Percentiles rank a stretch among this genome's conserved stretches.
These are phyloP conservation scores for Penicillium sp. DNA, from an alignment of 2,329 filamentous ascomycete genomes.

Conservation along the genomic window DNA sequence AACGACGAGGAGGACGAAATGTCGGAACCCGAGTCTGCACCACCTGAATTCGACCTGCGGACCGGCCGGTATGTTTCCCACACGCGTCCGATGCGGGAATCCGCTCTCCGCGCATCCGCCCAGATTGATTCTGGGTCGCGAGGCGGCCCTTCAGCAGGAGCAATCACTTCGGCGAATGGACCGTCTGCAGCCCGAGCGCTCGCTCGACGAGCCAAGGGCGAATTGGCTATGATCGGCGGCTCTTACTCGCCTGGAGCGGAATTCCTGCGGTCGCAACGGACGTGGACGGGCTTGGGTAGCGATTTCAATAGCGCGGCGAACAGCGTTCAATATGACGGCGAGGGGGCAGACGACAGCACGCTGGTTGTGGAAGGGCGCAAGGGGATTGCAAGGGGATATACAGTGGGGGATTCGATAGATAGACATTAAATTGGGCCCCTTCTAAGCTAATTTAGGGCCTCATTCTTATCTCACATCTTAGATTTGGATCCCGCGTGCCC, in stretches of 20 bases:
- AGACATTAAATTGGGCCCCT: slow-evolving; percentile 35
- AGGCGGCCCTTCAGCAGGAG: slow-evolving; percentile 17
- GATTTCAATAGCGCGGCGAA: slow-evolving; percentile 63
- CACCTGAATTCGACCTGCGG: slow-evolving; percentile 89
- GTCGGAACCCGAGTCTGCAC: slow-evolving; percentile 69
- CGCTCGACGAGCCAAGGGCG: slow-evolving; percentile 67
- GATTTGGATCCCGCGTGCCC: slow-evolving; percentile 4
- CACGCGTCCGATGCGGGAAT: slow-evolving; percentile 58
- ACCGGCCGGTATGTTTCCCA: slow-evolving; percentile 83
- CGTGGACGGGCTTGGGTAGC: slow-evolving; percentile 89
- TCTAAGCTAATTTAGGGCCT: slow-evolving; percentile 9
- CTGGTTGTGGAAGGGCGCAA: slow-evolving; percentile 82
- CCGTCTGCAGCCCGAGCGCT: slow-evolving; percentile 55
- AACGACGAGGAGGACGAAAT: slow-evolving; percentile 65
- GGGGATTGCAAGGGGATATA: slow-evolving; percentile 88
- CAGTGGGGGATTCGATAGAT: slow-evolving; percentile 64
- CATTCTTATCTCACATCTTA: slow-evolving; percentile 7
- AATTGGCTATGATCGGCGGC: slow-evolving; percentile 81
- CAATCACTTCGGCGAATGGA: slow-evolving; percentile 27
- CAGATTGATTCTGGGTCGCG: slow-evolving; percentile 15
- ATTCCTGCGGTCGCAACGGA: slow-evolving; percentile 78
- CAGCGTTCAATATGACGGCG: slow-evolving; percentile 62
- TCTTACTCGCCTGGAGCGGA: slow-evolving; percentile 91
- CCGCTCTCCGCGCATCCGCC: slow-evolving; percentile 36
- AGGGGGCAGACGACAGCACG: slow-evolving; percentile 58